Percentiles rank a stretch among this genome's conserved stretches.
Conservation (phyloP, 345 rosid genomes). For the Ailanthus altissimus region DNA sequence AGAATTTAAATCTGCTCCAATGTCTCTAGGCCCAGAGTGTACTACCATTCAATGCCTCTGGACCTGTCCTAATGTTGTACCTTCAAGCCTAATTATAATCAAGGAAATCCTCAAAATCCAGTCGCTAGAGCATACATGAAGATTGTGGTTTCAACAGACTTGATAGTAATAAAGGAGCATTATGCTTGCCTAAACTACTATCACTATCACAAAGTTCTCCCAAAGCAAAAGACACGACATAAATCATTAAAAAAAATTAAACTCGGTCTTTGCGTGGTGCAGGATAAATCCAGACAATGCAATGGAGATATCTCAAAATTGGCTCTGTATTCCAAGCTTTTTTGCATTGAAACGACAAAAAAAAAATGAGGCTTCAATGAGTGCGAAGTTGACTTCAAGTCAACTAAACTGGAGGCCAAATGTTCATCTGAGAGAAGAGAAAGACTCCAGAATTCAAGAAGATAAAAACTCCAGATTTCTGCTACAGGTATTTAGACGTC, state of each 20-base stretch:
- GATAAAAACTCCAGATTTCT: neutral
- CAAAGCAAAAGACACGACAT: neutral
- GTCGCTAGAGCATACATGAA: constrained; percentile 3
- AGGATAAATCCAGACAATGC: neutral
- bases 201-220: neutral
- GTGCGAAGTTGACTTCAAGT: neutral
- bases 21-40: neutral
- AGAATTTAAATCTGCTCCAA: neutral
- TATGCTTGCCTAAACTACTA: neutral
- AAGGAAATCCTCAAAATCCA: neutral
- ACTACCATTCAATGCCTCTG: neutral
- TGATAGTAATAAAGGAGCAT: neutral
- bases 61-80: neutral
- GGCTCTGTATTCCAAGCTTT: neutral
- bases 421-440: neutral
- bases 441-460: neutral
- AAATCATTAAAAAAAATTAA: neutral
- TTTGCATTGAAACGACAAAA: neutral
- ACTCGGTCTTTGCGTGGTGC: neutral
- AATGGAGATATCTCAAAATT: neutral
- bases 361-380: neutral
- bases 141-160: neutral
- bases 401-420: neutral
- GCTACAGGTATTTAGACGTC: neutral
- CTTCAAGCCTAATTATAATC: neutral